These are phyloP conservation scores for Penicillium cosmopolitanum DNA, from an alignment of 495 filamentous ascomycete species.

Conservation along the genomic window DNA sequence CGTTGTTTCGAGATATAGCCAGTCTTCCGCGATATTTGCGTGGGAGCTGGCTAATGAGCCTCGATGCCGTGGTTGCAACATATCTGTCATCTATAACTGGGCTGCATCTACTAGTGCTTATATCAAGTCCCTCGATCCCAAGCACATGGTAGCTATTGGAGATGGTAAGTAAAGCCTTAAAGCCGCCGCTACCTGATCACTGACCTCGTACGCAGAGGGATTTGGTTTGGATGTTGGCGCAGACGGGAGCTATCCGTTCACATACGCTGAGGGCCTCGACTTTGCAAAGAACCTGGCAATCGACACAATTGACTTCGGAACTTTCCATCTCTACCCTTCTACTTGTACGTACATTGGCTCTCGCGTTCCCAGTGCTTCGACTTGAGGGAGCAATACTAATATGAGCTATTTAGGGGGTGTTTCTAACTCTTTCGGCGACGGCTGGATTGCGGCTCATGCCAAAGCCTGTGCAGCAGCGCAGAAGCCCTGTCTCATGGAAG, in stretches of 20 bases:
- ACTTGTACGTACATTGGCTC: background rate
- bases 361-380: background rate
- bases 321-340: constrained; percentile 65
- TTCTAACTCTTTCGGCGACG: constrained; percentile 4
- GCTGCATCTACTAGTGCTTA: constrained; percentile 60
- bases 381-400: constrained; percentile 26
- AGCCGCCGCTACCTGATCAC: background rate
- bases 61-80: constrained; percentile 63
- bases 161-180: constrained; percentile 38
- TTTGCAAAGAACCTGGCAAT: constrained; percentile 62
- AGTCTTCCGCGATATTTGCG: constrained; percentile 62
- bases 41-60: constrained; percentile 78
- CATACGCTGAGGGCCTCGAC: constrained; percentile 60
- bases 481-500: constrained; percentile 12
- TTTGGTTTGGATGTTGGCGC: constrained; percentile 17
- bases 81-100: constrained; percentile 65
- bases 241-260: constrained; percentile 62
- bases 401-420: constrained; percentile 6
- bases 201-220: constrained; percentile 2
- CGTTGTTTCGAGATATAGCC: constrained; percentile 62
- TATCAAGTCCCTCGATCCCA: constrained; percentile 64
- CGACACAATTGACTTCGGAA: constrained; percentile 64
- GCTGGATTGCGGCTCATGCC: constrained; percentile 12
- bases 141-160: constrained; percentile 69
- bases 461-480: constrained; percentile 8